Evolutionary conservation across 1,139 yeast species (phyloP), one percentile per base, ranked within the genome.

Genomic region (Hyphopichia khmerensis): DNA sequence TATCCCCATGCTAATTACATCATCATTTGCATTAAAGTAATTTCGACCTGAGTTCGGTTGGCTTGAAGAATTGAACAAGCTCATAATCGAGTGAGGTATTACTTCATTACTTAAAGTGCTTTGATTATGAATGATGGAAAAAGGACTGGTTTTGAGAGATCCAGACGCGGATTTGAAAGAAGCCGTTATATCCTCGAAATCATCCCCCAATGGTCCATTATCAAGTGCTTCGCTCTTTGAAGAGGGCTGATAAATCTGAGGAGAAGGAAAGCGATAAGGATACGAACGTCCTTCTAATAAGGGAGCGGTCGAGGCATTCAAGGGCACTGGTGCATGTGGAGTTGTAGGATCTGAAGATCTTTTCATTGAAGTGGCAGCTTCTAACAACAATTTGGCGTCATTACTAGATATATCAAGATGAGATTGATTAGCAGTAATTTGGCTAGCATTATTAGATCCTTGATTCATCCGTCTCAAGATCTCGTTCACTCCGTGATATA

Each of bases 141-240:
- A 79, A 3, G 87, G 85, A 0, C 84, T 70, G 2, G 75, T 64
- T 30, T 65, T 60, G 48, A 69, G 69, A 2, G 80, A 67, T 19
- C 62, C 53, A 0, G 77, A 57, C 0, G 78, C 73, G 1, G 64
- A 53, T 23, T 73, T 75, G 47, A 75, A 73, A 9, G 66, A 58
- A 17, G 23, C 14, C 3, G 32, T 29, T 8, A 14, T 29, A 14
- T 30, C 41, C 29, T 23, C 44, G 26, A 33, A 37, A 29, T 39
- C 35, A 18, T 38, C 36, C 11, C 31, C 35, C n/a, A 38, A 5
- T 30, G 41, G 39, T 21, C 19, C n/a, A 27, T 36, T 27, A 13
- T 26, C 32, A 8, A 26, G 6, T 4, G 14, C 18, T 10, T 38
- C 33, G 3, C n/a, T 33, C 33, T 15, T 42, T 36, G 26, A 34